Conservation (phyloP, 768 basidiomycete genomes). For the Leccinum variicolor region DNA sequence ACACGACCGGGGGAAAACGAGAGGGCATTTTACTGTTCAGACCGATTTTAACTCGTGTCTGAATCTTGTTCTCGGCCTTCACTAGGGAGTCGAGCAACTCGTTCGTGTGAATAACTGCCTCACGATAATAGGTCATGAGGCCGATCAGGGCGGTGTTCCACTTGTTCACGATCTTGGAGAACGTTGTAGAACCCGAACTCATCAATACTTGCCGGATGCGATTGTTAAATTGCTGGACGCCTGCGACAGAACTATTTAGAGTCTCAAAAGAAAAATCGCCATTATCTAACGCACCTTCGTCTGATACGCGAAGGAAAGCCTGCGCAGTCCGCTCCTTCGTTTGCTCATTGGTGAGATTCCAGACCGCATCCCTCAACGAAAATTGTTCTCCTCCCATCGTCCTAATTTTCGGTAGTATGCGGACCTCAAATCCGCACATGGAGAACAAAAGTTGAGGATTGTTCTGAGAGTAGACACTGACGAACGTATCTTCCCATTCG, state of each 20-base stretch:
- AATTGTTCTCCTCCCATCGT: constrained; percentile 96
- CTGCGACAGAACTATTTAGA: constrained; percentile 32
- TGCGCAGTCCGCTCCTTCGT: constrained; percentile 98
- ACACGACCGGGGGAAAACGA: constrained; percentile 94
- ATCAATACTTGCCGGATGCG: constrained; percentile 94
- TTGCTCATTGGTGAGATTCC: constrained; percentile 96
- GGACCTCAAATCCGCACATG: constrained; percentile 98
- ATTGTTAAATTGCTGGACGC: constrained; percentile 97
- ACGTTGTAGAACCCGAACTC: constrained; percentile 98
- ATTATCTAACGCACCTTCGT: constrained; percentile 58
- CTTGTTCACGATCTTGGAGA: constrained; percentile 98
- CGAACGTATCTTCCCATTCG: constrained; percentile 98
- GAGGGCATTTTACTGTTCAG: constrained; percentile 99
- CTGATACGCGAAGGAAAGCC: constrained; percentile 96
- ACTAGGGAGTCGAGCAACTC: constrained; percentile 94
- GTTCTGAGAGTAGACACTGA: constrained; percentile 95
- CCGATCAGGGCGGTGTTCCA: constrained; percentile 97
- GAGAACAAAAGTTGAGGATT: constrained; percentile 98
- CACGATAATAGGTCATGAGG: constrained; percentile 97
- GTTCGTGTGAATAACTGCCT: constrained; percentile 96
- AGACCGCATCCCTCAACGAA: constrained; percentile 92
- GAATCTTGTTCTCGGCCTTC: constrained; percentile 99
- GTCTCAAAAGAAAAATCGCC: background rate
- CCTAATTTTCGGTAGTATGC: constrained; percentile 94
- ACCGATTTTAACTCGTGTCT: constrained; percentile 99